Percentiles rank a stretch among this genome's conserved stretches.
Evolutionary conservation across 768 basidiomycete genomes (phyloP).

Genomic region (Phanerochaete carnosa): DNA sequence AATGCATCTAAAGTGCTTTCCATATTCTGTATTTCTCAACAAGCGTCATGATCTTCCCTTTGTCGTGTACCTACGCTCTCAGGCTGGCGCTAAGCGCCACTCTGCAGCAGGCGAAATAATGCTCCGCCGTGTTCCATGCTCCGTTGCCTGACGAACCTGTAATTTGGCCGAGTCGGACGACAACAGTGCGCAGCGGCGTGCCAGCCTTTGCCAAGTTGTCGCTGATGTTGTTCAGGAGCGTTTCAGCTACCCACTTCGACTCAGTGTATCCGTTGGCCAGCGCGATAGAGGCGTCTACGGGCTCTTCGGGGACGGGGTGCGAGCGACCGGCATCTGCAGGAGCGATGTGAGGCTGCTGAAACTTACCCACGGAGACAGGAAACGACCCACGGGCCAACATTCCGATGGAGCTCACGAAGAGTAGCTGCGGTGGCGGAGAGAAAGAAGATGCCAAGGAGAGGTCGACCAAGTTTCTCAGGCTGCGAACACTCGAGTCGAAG

Average conservation of each 20-base stretch:
- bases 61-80: too few species aligned
- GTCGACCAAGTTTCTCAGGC: conserved; percentile 31
- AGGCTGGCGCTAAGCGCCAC: too few species aligned
- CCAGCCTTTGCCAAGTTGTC: background rate
- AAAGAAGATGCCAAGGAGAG: conserved; percentile 28
- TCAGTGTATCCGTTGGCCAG: conserved; percentile 27
- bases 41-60: too few species aligned
- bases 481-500: conserved; percentile 29
- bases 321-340: background rate
- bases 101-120: too few species aligned
- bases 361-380: too few species aligned
- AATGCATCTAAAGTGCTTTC: conserved; percentile 18
- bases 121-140: conserved; percentile 31
- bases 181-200: conserved; percentile 20
- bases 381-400: conserved; percentile 29
- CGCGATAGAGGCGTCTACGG: conserved; percentile 10
- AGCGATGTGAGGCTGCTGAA: background rate
- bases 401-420: conserved; percentile 33
- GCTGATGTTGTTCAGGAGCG: conserved; percentile 25
- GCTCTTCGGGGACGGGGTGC: conserved; percentile 11
- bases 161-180: conserved; percentile 35
- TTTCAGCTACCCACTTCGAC: conserved; percentile 31
- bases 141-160: conserved; percentile 28
- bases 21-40: too few species aligned
- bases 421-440: conserved; percentile 24